Evolutionary conservation across 176 grass and related monocot genomes (phyloP).

Genomic region (Ampelocalamus luodianensis): DNA sequence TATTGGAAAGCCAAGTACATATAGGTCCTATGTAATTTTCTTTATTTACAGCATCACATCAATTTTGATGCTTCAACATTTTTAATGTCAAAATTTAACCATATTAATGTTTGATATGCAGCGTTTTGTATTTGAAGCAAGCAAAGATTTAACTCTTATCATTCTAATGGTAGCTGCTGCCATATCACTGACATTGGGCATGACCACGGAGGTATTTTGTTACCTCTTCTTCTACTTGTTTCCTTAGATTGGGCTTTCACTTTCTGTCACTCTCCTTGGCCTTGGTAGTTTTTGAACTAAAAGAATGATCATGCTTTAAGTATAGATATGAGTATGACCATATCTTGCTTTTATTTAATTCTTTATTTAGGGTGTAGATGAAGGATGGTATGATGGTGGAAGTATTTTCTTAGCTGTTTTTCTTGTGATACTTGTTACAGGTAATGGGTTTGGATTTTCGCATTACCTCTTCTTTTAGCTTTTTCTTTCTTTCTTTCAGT

Average conservation of each 20-base stretch:
- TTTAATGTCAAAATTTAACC: conserved; percentile 37
- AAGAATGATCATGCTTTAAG: conserved; percentile 19
- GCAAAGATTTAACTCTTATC: conserved; percentile 90
- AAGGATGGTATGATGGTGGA: conserved; percentile 99
- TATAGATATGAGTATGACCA: background rate
- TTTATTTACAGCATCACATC: background rate
- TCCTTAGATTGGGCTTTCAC: conserved; percentile 24
- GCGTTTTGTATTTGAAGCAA: conserved; percentile 90
- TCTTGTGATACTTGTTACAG: conserved; percentile 94
- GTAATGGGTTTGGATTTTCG: conserved; percentile 52
- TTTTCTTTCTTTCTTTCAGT: too few species aligned
- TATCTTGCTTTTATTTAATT: conserved; percentile 28
- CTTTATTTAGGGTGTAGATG: conserved; percentile 62
- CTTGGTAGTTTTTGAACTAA: background rate
- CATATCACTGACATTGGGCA: conserved; percentile 85
- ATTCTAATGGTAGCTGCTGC: conserved; percentile 91
- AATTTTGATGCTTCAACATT: conserved; percentile 23
- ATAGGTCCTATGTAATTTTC: conserved; percentile 4
- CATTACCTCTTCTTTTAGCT: conserved; percentile 24
- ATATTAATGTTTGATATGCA: conserved; percentile 52
- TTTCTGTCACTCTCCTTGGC: background rate
- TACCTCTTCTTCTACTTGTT: conserved; percentile 29
- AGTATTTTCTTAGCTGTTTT: conserved; percentile 96
- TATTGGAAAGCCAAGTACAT: conserved; percentile 8
- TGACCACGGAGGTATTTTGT: conserved; percentile 82